These are phyloP conservation scores for Acanthochlamys bracteata DNA, from an alignment of 106 monocot genomes.

Conservation along the genomic window DNA sequence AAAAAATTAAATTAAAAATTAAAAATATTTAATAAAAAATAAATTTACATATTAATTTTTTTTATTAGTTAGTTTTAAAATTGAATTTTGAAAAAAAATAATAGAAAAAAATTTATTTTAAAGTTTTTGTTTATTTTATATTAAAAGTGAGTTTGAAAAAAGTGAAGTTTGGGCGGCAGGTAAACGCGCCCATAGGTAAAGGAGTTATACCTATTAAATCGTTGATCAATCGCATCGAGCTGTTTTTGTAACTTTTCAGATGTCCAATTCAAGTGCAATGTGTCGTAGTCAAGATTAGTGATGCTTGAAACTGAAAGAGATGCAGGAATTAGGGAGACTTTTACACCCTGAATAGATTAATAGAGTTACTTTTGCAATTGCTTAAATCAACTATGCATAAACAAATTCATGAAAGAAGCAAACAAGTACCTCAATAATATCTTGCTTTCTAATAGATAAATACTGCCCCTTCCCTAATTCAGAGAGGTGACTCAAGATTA, in stretches of 20 bases:
- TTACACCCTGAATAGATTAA: constrained; percentile 73
- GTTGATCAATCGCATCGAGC: constrained; percentile 53
- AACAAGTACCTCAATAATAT: constrained; percentile 56
- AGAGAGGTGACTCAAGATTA: constrained; percentile 48
- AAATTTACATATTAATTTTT: too few species aligned
- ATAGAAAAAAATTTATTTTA: too few species aligned
- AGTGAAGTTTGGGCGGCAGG: not conserved
- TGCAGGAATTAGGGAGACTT: constrained; percentile 51
- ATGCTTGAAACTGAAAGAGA: constrained; percentile 22
- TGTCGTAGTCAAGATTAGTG: constrained; percentile 60
- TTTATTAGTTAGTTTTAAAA: too few species aligned
- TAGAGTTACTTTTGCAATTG: constrained; percentile 6
- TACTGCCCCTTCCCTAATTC: constrained; percentile 62
- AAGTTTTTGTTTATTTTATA: too few species aligned
- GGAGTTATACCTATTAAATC: constrained; percentile 39
- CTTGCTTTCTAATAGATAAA: constrained; percentile 42
- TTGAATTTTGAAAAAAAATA: too few species aligned
- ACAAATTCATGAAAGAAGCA: too few species aligned
- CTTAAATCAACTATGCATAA: too few species aligned
- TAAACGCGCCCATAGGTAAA: not conserved
- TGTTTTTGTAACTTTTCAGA: constrained; percentile 73
- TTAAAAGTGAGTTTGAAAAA: too few species aligned
- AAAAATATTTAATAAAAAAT: too few species aligned
- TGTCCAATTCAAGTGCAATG: constrained; percentile 74
- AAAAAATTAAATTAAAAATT: too few species aligned